A percentile compares a stretch with the other conserved stretches of the same genome.
These are phyloP conservation scores for Croton laevigatus DNA, from an alignment of 441 rosid genomes.

Conservation along the genomic window DNA sequence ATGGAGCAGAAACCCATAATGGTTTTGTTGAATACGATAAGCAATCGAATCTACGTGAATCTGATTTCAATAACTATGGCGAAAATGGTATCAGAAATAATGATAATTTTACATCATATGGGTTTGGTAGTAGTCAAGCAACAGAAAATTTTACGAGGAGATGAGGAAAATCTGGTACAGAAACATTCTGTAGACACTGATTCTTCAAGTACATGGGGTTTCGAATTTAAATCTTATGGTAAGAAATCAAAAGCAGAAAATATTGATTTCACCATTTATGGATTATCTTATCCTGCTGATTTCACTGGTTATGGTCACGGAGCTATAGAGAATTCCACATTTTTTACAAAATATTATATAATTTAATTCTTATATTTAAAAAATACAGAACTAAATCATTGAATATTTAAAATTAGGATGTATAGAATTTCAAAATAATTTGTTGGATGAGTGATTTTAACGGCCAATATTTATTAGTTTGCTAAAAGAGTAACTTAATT, in stretches of 20 bases:
- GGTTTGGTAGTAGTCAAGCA: constrained; percentile 48
- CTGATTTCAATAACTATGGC: constrained; percentile 64
- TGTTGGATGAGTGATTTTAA: too few species aligned
- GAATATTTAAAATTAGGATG: too few species aligned
- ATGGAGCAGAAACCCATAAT: constrained; percentile 53
- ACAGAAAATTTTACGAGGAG: constrained; percentile 55
- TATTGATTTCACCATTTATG: constrained; percentile 62
- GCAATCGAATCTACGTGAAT: constrained; percentile 53
- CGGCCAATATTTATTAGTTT: too few species aligned
- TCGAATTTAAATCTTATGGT: constrained; percentile 64
- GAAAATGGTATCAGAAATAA: constrained; percentile 52
- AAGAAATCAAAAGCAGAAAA: constrained; percentile 48
- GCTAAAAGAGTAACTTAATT: too few species aligned
- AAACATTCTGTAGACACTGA: constrained; percentile 61
- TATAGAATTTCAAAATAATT: too few species aligned
- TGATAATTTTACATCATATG: constrained; percentile 68
- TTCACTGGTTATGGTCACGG: constrained; percentile 70
- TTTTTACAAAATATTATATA: too few species aligned
- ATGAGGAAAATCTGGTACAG: constrained; percentile 50
- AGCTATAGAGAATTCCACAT: constrained; percentile 30
- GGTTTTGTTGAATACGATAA: constrained; percentile 53
- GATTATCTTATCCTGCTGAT: constrained; percentile 52
- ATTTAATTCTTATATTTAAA: too few species aligned
- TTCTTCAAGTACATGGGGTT: constrained; percentile 68
- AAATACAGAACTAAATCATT: too few species aligned